phyloP scores from a whole-genome alignment of 768 basidiomycete genomes.

The Panaeolus papilionaceus region DNA sequence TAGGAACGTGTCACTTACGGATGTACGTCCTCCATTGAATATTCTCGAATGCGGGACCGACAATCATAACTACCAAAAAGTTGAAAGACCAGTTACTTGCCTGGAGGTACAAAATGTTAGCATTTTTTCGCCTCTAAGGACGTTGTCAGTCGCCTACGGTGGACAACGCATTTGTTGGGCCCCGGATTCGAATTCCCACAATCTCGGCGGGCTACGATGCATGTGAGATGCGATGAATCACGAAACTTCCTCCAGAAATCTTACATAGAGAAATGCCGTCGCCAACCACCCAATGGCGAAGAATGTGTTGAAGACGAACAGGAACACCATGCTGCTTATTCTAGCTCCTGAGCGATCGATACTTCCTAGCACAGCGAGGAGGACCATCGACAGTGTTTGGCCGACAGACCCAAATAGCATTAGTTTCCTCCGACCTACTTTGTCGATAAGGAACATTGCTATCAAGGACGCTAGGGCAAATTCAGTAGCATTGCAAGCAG shows the following conservation, averaged over 20 bases:
- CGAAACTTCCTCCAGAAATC: constrained; percentile 26
- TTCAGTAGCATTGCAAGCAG: constrained; percentile 74
- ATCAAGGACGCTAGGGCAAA: constrained; percentile 74
- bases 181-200: constrained; percentile 63
- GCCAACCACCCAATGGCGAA: constrained; percentile 75
- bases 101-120: constrained; percentile 18
- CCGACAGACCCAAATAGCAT: constrained; percentile 75
- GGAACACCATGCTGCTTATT: constrained; percentile 55
- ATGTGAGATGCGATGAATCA: neutral
- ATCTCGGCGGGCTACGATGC: constrained; percentile 63
- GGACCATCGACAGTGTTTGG: constrained; percentile 59
- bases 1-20: neutral
- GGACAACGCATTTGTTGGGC: constrained; percentile 67
- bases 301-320: constrained; percentile 79
- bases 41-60: constrained; percentile 61
- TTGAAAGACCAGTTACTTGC: constrained; percentile 53
- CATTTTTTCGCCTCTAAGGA: neutral
- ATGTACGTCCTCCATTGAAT: constrained; percentile 65
- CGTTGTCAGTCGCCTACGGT: constrained; percentile 39
- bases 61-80: constrained; percentile 66
- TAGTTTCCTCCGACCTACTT: constrained; percentile 72
- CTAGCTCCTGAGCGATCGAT: constrained; percentile 49
- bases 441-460: constrained; percentile 75
- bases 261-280: constrained; percentile 73
- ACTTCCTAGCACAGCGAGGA: constrained; percentile 63